Evolutionary conservation across 2,329 filamentous ascomycete genomes (phyloP), one percentile per base, ranked within the genome.

Genomic region (Pyrenophora graminea): DNA sequence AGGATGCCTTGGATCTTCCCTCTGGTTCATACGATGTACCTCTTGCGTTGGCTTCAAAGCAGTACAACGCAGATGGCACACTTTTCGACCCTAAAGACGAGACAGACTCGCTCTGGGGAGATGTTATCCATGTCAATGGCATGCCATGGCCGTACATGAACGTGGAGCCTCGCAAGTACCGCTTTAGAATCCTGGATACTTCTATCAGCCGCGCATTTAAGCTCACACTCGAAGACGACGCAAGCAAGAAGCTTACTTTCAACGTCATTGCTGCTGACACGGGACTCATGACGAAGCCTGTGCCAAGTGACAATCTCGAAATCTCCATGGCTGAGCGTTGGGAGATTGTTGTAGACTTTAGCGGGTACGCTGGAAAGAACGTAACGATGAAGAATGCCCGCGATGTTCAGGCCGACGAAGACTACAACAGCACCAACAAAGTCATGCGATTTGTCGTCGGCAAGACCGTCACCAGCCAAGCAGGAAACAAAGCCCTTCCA

Each of bases 111-210:
- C 74, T 83, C 18, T 84, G 76, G 55, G 82, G 82, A 40, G 82
- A 85, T 59, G 72, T 82, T 9, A 83, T 84, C 48, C 79, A 84
- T 33, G 82, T 85, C 33, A 85, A 85, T 61, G 80, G 80, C 1
- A 78, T 82, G 58, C 82, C 82, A 4, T 85, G 82, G 82, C 83
- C 83, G 2, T 84, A 76, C 55, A 58, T 83, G 8, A 74, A 77
- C n/a, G 82, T 85, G 3, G 79, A 85, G 66, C 82, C 81, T 6
- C 77, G 82, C 62, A 85, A 84, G 64, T 85, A 85, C 62, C 80
- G 82, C 31, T 78, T 86, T 58, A 72, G 82, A 10, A 70, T 84
- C 57, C 74, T 83, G 25, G 77, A 85, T 64, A 75, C 67, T 9
- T 60, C 66, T 6, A 62, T 71, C 44, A 67, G 62, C 48, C 66